phyloP scores from a whole-genome alignment of 2,329 filamentous ascomycete species.

The Ophiosphaerella korrae region DNA sequence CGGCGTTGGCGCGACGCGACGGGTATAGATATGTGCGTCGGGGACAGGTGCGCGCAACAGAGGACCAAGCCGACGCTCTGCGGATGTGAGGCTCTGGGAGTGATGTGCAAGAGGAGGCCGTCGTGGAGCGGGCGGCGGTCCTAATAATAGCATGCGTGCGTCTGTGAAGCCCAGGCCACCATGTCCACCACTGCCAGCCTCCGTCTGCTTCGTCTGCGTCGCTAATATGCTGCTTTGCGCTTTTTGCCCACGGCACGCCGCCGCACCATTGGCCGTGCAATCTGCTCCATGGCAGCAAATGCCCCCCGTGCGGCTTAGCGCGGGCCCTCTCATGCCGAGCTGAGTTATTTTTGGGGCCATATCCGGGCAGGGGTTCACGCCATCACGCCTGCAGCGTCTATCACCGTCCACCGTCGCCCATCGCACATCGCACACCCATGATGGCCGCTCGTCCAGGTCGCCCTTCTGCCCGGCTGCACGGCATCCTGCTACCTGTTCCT shows the following conservation, averaged over 20 bases:
- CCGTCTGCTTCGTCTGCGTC: slow-evolving; percentile 4
- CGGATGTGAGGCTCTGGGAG: slow-evolving; percentile 34
- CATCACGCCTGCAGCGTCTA: neutral
- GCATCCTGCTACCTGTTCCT: slow-evolving; percentile 15
- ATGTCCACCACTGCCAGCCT: no score
- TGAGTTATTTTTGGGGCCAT: slow-evolving; percentile 40
- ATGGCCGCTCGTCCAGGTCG: slow-evolving; percentile 8
- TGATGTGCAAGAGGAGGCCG: slow-evolving; percentile 35
- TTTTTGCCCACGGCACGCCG: slow-evolving; percentile 10
- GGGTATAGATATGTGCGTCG: slow-evolving; percentile 31
- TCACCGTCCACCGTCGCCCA: no score
- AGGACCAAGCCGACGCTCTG: slow-evolving; percentile 14
- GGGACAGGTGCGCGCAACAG: slow-evolving; percentile 20
- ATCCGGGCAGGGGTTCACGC: slow-evolving; percentile 14
- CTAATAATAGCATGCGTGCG: slow-evolving; percentile 36
- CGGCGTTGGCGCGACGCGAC: slow-evolving; percentile 17
- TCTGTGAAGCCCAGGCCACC: slow-evolving; percentile 27
- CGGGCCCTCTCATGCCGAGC: slow-evolving; percentile 11
- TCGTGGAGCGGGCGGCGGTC: slow-evolving; percentile 25
- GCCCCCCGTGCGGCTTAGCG: slow-evolving; percentile 7
- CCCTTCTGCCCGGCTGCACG: slow-evolving; percentile 13
- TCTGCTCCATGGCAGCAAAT: slow-evolving; percentile 7
- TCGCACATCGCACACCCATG: slow-evolving; percentile 5
- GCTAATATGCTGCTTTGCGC: slow-evolving; percentile 22
- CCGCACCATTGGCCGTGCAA: slow-evolving; percentile 15